A percentile compares a stretch with the other conserved stretches of the same genome.
phyloP scores from a whole-genome alignment of 805 yeast genomes.

The Suhomyces sp. region DNA sequence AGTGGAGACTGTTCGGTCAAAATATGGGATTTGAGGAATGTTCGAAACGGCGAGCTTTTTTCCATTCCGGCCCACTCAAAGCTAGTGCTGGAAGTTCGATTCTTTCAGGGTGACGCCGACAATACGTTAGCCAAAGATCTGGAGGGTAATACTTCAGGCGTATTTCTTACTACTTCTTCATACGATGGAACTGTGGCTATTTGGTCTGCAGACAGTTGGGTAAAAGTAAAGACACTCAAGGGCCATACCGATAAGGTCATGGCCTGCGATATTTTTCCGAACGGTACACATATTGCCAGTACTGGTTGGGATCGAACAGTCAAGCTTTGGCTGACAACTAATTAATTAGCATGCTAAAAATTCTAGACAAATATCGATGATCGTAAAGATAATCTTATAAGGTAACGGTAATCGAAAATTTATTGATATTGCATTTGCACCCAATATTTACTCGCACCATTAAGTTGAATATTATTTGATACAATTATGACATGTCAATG shows the following conservation, averaged over 20 bases:
- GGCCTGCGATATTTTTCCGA: slow-evolving; percentile 55
- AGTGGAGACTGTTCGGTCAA: slow-evolving; percentile 78
- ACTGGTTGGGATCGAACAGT: slow-evolving; percentile 86
- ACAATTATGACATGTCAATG: too few relatives aligned
- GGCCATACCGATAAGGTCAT: slow-evolving; percentile 67
- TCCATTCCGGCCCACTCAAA: slow-evolving; percentile 74
- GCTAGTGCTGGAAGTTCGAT: slow-evolving; percentile 63
- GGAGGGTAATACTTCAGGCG: slow-evolving; percentile 33
- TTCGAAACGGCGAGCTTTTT: slow-evolving; percentile 32
- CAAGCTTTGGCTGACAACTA: slow-evolving; percentile 50
- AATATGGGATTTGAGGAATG: slow-evolving; percentile 78
- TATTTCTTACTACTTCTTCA: slow-evolving; percentile 56
- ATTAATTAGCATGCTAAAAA: too few relatives aligned
- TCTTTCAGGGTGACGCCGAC: slow-evolving; percentile 32
- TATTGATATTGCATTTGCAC: too few relatives aligned
- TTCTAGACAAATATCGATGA: too few relatives aligned
- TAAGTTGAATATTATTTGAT: too few relatives aligned
- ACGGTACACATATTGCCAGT: slow-evolving; percentile 47
- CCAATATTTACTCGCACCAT: too few relatives aligned
- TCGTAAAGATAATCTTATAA: too few relatives aligned
- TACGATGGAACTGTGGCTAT: slow-evolving; percentile 66
- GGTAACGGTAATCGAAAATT: too few relatives aligned
- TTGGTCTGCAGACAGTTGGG: slow-evolving; percentile 73
- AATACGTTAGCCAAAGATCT: slow-evolving; percentile 21
- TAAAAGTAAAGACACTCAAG: slow-evolving; percentile 47